These are phyloP conservation scores for Agrocybe pediades DNA, from an alignment of 768 basidiomycete species.

Conservation along the genomic window DNA sequence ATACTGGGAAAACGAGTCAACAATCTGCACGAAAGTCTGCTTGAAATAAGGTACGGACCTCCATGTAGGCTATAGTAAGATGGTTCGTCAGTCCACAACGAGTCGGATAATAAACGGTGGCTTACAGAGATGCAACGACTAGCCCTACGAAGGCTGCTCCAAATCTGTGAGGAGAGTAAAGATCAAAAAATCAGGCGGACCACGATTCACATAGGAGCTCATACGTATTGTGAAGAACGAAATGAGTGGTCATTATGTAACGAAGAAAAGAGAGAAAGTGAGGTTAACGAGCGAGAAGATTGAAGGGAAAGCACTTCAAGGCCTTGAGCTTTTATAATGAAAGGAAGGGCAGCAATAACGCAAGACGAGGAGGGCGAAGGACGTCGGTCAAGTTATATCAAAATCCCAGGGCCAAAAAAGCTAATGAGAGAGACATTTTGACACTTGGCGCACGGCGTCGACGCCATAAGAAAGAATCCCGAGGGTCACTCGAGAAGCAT, in stretches of 20 bases:
- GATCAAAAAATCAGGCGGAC: neutral
- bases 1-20: conserved; percentile 36
- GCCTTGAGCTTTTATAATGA: neutral
- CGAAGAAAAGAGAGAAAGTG: neutral
- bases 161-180: conserved; percentile 17
- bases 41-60: conserved; percentile 31
- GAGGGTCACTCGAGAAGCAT: neutral
- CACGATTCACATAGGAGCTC: neutral
- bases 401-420: neutral
- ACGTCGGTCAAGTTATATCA: conserved; percentile 1
- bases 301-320: conserved; percentile 3
- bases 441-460: conserved; percentile 2
- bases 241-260: conserved; percentile 3
- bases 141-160: conserved; percentile 55
- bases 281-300: neutral
- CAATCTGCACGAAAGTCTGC: neutral
- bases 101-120: conserved; percentile 2
- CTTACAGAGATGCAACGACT: conserved; percentile 49
- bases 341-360: too few relatives aligned
- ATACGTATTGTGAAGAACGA: conserved; percentile 17
- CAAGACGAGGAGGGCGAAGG: neutral
- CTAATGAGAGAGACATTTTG: conserved; percentile 2
- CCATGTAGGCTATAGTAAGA: conserved; percentile 44
- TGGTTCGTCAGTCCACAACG: neutral
- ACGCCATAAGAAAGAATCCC: conserved; percentile 4